A percentile compares a stretch with the other conserved stretches of the same genome.
phyloP scores from a whole-genome alignment of 2,329 filamentous ascomycete genomes.

The Phyllosticta ampelicida region DNA sequence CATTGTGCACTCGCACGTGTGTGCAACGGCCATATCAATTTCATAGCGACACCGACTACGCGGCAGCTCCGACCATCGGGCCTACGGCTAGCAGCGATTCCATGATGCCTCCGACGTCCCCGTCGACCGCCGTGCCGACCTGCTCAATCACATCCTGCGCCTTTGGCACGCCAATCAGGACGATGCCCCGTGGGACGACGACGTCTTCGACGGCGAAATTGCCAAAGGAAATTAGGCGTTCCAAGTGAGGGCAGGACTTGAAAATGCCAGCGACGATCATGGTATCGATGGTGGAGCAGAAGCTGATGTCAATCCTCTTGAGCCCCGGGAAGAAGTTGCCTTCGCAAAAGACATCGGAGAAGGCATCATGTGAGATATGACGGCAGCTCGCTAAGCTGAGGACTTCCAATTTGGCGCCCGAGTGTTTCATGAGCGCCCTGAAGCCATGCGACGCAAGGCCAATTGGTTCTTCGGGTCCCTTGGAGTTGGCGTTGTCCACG shows the following conservation, averaged over 20 bases:
- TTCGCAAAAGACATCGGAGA: constrained; percentile 61
- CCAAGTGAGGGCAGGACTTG: constrained; percentile 48
- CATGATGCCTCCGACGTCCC: constrained; percentile 1
- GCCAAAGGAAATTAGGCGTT: constrained; percentile 50
- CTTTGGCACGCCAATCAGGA: constrained; percentile 49
- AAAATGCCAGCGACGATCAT: constrained; percentile 54
- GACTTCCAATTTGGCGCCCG: constrained; percentile 51
- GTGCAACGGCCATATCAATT: not conserved
- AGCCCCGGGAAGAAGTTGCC: constrained; percentile 54
- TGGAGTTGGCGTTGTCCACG: constrained; percentile 59
- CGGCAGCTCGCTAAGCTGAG: constrained; percentile 78
- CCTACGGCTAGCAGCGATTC: not conserved
- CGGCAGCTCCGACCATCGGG: not conserved
- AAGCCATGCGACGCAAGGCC: constrained; percentile 71
- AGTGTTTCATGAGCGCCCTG: constrained; percentile 73
- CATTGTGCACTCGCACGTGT: no score
- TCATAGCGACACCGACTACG: not conserved
- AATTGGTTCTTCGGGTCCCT: constrained; percentile 47
- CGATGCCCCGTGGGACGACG: constrained; percentile 45
- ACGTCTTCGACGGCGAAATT: constrained; percentile 50
- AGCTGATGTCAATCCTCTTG: constrained; percentile 63
- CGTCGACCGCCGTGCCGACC: constrained; percentile 26
- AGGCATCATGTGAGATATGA: constrained; percentile 62
- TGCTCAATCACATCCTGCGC: constrained; percentile 47
- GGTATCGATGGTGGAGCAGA: constrained; percentile 59